These are phyloP conservation scores for Chenopodium quinoa DNA, from an alignment of 148 eudicot species.

Conservation along the genomic window DNA sequence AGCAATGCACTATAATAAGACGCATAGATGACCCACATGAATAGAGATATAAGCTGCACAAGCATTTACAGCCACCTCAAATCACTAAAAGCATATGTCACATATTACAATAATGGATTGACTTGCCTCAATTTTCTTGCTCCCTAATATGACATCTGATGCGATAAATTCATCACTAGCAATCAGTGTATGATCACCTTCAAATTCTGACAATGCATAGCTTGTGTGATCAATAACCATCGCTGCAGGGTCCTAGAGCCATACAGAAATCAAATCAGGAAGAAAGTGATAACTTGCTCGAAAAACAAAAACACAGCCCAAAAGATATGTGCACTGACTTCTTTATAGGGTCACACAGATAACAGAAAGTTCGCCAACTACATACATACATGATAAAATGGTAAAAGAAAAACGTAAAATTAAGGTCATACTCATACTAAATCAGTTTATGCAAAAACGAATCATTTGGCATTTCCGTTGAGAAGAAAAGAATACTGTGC, in stretches of 20 bases:
- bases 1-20: not conserved
- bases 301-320: not conserved
- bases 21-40: not conserved
- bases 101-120: not conserved
- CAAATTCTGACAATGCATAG: slow-evolving; percentile 55
- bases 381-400: not conserved
- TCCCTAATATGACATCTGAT: slow-evolving; percentile 65
- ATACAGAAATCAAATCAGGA: slow-evolving; percentile 9
- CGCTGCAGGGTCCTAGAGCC: slow-evolving; percentile 50
- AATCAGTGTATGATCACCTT: slow-evolving; percentile 67
- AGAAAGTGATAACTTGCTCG: not conserved
- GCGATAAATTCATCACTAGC: slow-evolving; percentile 46
- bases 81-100: not conserved
- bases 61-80: not conserved
- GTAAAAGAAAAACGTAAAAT: not conserved
- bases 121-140: slow-evolving; percentile 58
- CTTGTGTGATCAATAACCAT: slow-evolving; percentile 63
- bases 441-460: not conserved
- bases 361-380: not conserved
- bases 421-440: not conserved
- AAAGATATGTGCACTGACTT: not conserved
- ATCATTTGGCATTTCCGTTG: not conserved
- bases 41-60: not conserved
- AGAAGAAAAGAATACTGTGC: not conserved
- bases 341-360: not conserved